A percentile compares a stretch with the other conserved stretches of the same genome.
Evolutionary conservation across 169 alveolate genomes (phyloP).

Genomic region (Perkinsus chesapeaki): DNA sequence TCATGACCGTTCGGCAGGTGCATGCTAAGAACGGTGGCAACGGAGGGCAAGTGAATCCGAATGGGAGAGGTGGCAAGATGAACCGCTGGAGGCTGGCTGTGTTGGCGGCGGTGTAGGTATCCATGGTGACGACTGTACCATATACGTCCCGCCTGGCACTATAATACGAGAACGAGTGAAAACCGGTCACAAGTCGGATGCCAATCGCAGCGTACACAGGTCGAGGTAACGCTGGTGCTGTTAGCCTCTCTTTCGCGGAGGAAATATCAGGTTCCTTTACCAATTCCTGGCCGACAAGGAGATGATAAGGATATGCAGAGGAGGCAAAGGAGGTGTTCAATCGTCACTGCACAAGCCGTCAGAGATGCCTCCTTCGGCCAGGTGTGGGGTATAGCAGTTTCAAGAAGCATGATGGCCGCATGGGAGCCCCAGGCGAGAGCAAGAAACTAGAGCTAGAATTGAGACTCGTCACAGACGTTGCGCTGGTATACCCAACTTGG

Average conservation of each 20-base stretch:
- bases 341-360: background rate
- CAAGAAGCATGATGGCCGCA: constrained; percentile 6
- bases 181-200: constrained; percentile 19
- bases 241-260: background rate
- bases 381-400: background rate
- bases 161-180: constrained; percentile 29
- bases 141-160: constrained; percentile 37
- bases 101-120: background rate
- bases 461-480: constrained; percentile 10
- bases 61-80: background rate
- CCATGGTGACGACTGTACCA: background rate
- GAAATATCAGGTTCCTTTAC: background rate
- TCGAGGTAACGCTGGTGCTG: background rate
- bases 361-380: background rate
- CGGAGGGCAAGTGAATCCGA: background rate
- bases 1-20: background rate
- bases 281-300: constrained; percentile 29
- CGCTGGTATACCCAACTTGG: background rate
- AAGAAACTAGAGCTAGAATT: constrained; percentile 31
- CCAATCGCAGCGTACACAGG: constrained; percentile 20
- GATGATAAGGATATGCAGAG: constrained; percentile 22
- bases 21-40: constrained; percentile 24
- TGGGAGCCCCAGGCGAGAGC: constrained; percentile 27
- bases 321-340: constrained; percentile 36
- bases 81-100: background rate